Conservation (phyloP, 768 basidiomycete species). For the Boletus vinaceobasis region DNA sequence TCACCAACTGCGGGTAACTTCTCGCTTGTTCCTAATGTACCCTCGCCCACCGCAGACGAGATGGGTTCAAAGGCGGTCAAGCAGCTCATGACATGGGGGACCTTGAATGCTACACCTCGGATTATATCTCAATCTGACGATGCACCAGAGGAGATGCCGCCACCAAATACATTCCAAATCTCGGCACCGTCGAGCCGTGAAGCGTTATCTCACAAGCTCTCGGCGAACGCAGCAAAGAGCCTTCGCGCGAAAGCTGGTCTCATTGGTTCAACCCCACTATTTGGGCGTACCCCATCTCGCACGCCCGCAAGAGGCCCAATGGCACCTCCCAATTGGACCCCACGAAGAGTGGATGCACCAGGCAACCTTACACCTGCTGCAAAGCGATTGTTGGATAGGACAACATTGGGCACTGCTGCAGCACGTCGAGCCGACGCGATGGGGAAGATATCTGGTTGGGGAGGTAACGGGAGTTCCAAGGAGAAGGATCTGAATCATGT, state of each 20-base stretch:
- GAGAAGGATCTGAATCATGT: slow-evolving; percentile 63
- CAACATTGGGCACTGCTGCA: slow-evolving; percentile 62
- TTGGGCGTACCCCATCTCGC: slow-evolving; percentile 32
- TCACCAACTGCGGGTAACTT: slow-evolving; percentile 57
- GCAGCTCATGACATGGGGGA: slow-evolving; percentile 98
- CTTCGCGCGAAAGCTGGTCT: slow-evolving; percentile 74
- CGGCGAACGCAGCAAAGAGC: slow-evolving; percentile 75
- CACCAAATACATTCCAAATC: slow-evolving; percentile 70
- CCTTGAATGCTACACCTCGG: slow-evolving; percentile 87
- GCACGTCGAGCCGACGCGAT: slow-evolving; percentile 65
- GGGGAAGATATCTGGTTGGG: slow-evolving; percentile 58
- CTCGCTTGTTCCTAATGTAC: slow-evolving; percentile 78
- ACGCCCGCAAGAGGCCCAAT: slow-evolving; percentile 47
- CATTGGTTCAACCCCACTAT: slow-evolving; percentile 33
- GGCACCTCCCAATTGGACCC: slow-evolving; percentile 80
- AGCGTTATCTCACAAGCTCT: slow-evolving; percentile 74
- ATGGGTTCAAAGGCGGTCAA: slow-evolving; percentile 82
- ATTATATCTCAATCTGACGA: slow-evolving; percentile 68
- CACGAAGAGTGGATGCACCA: slow-evolving; percentile 64
- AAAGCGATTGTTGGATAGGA: slow-evolving; percentile 67
- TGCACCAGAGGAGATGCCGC: slow-evolving; percentile 39
- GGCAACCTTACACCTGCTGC: slow-evolving; percentile 88
- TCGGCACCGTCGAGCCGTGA: slow-evolving; percentile 78
- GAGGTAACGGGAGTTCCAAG: slow-evolving; percentile 39
- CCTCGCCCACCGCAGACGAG: slow-evolving; percentile 81